Evolutionary conservation across 2,329 filamentous ascomycete genomes (phyloP).

Genomic region (Alternaria infectoria): DNA sequence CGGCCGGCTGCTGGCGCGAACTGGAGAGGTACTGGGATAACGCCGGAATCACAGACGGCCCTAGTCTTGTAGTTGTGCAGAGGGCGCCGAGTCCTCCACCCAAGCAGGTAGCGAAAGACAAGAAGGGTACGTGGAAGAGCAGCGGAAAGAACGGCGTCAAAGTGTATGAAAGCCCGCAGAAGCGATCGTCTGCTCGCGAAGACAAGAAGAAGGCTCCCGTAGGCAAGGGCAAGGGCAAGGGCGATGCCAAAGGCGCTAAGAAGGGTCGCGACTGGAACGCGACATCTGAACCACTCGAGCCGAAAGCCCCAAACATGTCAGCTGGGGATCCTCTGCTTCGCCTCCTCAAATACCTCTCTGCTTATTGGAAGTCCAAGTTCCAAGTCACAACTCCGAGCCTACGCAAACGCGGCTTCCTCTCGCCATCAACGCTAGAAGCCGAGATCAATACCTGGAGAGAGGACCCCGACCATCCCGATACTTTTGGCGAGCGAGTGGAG

Average conservation of each 20-base stretch:
- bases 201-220: constrained; percentile 14
- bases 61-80: constrained; percentile 71
- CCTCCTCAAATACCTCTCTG: constrained; percentile 75
- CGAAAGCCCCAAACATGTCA: constrained; percentile 76
- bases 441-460: constrained; percentile 73
- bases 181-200: constrained; percentile 12
- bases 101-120: constrained; percentile 55
- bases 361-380: constrained; percentile 90
- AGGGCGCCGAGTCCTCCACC: constrained; percentile 67
- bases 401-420: constrained; percentile 88
- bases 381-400: constrained; percentile 77
- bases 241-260: constrained; percentile 51
- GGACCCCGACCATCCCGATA: constrained; percentile 64
- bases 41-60: constrained; percentile 82
- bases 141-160: constrained; percentile 51
- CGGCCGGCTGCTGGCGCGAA: constrained; percentile 43
- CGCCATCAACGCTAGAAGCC: constrained; percentile 75
- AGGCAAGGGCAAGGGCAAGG: constrained; percentile 42
- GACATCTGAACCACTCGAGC: constrained; percentile 72
- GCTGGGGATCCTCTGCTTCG: constrained; percentile 80
- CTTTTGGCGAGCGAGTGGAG: constrained; percentile 79
- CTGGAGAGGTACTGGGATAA: constrained; percentile 63
- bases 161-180: constrained; percentile 32
- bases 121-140: constrained; percentile 46
- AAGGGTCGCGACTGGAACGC: constrained; percentile 72